Percentiles rank a stretch among this genome's conserved stretches.
Conservation (phyloP, 345 rosid genomes). For the Excoecaria agallocha region DNA sequence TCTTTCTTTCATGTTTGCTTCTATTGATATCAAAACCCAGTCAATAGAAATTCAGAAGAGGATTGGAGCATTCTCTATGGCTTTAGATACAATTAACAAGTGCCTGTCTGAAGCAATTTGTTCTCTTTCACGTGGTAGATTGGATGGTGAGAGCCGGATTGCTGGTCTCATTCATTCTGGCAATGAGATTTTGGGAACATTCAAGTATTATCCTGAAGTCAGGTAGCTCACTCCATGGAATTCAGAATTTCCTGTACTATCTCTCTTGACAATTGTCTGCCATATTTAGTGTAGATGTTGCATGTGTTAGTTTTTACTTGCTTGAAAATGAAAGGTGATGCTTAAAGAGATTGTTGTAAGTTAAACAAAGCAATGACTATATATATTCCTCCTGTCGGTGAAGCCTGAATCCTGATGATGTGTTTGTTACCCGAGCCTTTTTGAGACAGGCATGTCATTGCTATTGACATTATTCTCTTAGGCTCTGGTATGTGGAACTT, state of each 20-base stretch:
- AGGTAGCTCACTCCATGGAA: slow-evolving; percentile 58
- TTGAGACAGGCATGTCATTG: not conserved
- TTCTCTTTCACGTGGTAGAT: slow-evolving; percentile 74
- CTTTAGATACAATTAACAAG: slow-evolving; percentile 81
- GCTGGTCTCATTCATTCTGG: slow-evolving; percentile 89
- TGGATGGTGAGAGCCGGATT: slow-evolving; percentile 87
- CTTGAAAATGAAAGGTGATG: slow-evolving; percentile 2
- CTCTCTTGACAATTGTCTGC: not conserved
- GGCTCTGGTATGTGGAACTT: not conserved
- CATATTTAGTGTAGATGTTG: not conserved
- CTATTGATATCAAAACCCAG: slow-evolving; percentile 34
- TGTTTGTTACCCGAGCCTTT: not conserved
- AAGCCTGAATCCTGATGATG: not conserved
- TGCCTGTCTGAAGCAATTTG: slow-evolving; percentile 91
- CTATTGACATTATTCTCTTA: not conserved
- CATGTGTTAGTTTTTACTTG: not conserved
- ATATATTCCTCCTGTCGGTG: not conserved
- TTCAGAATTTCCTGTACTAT: slow-evolving; percentile 1
- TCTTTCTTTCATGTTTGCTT: slow-evolving; percentile 1
- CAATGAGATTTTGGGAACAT: slow-evolving; percentile 77
- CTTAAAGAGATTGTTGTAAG: not conserved
- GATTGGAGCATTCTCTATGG: slow-evolving; percentile 89
- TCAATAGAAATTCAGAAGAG: slow-evolving; percentile 89
- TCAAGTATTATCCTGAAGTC: slow-evolving; percentile 81
- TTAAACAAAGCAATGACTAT: not conserved